phyloP scores from a whole-genome alignment of 2,329 filamentous ascomycete genomes.

The Pestalotiopsis sp. region DNA sequence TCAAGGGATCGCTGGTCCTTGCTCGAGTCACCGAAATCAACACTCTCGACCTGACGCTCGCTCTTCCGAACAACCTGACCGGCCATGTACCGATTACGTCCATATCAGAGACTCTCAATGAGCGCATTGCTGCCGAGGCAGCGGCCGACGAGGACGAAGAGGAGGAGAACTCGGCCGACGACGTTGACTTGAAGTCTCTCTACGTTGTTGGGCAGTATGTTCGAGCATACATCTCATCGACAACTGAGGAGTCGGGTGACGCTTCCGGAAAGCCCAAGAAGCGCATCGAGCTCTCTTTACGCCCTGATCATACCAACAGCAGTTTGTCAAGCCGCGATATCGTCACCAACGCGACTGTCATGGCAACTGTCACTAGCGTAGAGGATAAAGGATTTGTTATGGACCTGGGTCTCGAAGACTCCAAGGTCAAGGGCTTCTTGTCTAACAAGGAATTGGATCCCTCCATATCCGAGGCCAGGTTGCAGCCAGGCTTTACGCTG shows the following conservation, averaged over 20 bases:
- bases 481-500: slow-evolving; percentile 84
- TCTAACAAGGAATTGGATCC: slow-evolving; percentile 79
- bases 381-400: slow-evolving; percentile 95
- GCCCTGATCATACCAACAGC: slow-evolving; percentile 77
- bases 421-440: slow-evolving; percentile 78
- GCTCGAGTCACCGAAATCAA: slow-evolving; percentile 85
- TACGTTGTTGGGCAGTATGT: slow-evolving; percentile 88
- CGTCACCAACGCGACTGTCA: slow-evolving; percentile 75
- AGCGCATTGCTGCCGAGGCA: slow-evolving; percentile 72
- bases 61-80: slow-evolving; percentile 88
- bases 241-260: slow-evolving; percentile 62
- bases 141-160: slow-evolving; percentile 55
- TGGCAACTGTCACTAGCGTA: slow-evolving; percentile 87
- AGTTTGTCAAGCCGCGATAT: slow-evolving; percentile 74
- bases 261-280: slow-evolving; percentile 67
- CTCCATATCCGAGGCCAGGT: slow-evolving; percentile 62
- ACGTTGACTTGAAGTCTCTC: slow-evolving; percentile 72
- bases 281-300: slow-evolving; percentile 84
- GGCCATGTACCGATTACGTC: slow-evolving; percentile 91
- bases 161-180: slow-evolving; percentile 54
- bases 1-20: slow-evolving; percentile 83
- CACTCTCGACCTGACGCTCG: slow-evolving; percentile 74
- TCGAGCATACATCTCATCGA: slow-evolving; percentile 80
- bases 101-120: slow-evolving; percentile 80
- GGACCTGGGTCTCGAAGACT: slow-evolving; percentile 78